phyloP scores from a whole-genome alignment of 768 basidiomycete species.

The Aureoboletus auriporus region DNA sequence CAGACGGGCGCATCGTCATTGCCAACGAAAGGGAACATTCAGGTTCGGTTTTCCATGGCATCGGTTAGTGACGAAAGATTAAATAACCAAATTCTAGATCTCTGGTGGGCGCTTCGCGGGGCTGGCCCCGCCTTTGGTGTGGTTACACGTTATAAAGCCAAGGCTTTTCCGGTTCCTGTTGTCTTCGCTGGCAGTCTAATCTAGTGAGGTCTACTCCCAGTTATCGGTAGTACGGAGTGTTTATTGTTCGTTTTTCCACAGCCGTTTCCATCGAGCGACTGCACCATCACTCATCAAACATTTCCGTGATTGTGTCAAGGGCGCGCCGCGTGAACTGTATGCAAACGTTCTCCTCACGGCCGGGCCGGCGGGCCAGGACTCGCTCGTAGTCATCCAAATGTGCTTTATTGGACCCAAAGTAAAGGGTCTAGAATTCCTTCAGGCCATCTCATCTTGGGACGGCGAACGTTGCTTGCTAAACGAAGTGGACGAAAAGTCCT shows the following conservation, averaged over 20 bases:
- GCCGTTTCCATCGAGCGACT: conserved; percentile 84
- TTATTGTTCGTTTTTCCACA: conserved; percentile 29
- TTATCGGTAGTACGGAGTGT: background rate
- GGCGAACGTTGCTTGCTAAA: conserved; percentile 84
- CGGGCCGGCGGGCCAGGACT: conserved; percentile 78
- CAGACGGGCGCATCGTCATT: conserved; percentile 82
- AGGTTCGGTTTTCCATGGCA: conserved; percentile 38
- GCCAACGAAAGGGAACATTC: conserved; percentile 69
- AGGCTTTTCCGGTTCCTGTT: conserved; percentile 83
- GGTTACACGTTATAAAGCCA: conserved; percentile 85
- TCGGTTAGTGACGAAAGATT: background rate
- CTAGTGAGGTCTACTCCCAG: conserved; percentile 53
- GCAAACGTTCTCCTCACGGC: conserved; percentile 89
- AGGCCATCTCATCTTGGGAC: conserved; percentile 86
- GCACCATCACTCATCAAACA: conserved; percentile 87
- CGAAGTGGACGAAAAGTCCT: conserved; percentile 88
- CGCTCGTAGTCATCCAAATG: conserved; percentile 87
- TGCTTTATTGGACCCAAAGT: conserved; percentile 80
- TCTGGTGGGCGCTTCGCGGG: conserved; percentile 87
- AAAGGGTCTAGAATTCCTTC: conserved; percentile 70
- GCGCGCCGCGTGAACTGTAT: conserved; percentile 82
- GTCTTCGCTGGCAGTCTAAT: conserved; percentile 92
- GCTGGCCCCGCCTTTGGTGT: conserved; percentile 82
- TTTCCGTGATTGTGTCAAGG: conserved; percentile 90
- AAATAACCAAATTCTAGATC: conserved; percentile 40